phyloP scores from a whole-genome alignment of 352 stramenopile species.

The Globisporangium megalacanthum region DNA sequence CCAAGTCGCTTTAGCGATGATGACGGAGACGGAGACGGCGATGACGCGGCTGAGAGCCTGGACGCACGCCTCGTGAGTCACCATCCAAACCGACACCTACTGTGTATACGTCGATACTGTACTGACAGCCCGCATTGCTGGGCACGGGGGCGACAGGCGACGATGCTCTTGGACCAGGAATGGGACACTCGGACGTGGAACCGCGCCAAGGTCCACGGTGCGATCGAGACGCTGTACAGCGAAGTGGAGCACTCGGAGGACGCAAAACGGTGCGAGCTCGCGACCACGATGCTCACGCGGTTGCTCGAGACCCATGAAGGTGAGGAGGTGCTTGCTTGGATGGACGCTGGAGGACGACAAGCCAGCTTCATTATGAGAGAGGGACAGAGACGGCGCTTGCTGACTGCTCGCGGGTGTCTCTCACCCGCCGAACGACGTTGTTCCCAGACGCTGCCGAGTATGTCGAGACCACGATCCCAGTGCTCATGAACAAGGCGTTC shows the following conservation, averaged over 20 bases:
- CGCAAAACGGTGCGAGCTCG: slow-evolving; percentile 36
- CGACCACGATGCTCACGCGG: slow-evolving; percentile 62
- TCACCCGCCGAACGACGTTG: neutral
- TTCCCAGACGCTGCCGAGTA: slow-evolving; percentile 43
- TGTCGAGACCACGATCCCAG: slow-evolving; percentile 62
- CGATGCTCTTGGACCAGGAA: slow-evolving; percentile 76
- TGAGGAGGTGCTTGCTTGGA: slow-evolving; percentile 4
- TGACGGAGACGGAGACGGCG: slow-evolving; percentile 22
- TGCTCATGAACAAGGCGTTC: slow-evolving; percentile 74
- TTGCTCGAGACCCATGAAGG: slow-evolving; percentile 64
- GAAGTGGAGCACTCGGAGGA: slow-evolving; percentile 50
- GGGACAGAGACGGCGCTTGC: neutral
- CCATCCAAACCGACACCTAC: neutral
- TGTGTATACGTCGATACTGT: neutral
- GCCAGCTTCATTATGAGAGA: too few species aligned
- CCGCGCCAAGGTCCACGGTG: slow-evolving; percentile 42
- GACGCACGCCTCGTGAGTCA: slow-evolving; percentile 52
- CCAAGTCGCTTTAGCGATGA: slow-evolving; percentile 45
- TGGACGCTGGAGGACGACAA: too few species aligned
- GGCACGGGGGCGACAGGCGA: slow-evolving; percentile 27
- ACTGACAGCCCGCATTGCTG: slow-evolving; percentile 2
- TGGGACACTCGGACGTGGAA: slow-evolving; percentile 77
- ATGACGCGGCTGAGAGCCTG: slow-evolving; percentile 22
- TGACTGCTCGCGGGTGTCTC: neutral
- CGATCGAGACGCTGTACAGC: slow-evolving; percentile 62